Conservation (phyloP, 495 filamentous ascomycete species). For the Penicillium cataractarum region DNA sequence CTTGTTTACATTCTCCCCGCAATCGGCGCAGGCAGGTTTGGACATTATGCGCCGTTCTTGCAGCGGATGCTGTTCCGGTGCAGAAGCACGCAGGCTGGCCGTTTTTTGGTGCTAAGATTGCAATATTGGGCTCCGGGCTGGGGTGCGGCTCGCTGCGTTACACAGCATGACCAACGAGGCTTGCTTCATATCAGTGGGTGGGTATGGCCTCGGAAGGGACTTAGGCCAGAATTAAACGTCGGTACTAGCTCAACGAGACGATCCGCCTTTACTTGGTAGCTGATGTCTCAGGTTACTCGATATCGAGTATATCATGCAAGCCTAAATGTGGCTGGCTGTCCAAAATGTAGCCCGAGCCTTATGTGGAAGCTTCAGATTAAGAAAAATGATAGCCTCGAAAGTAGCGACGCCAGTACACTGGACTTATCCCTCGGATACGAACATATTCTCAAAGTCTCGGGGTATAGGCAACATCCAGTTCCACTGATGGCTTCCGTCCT, state of each 20-base stretch:
- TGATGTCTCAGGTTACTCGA: neutral
- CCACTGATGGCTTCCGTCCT: neutral
- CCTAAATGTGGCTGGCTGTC: neutral
- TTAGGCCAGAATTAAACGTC: neutral
- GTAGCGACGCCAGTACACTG: neutral
- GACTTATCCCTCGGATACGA: neutral
- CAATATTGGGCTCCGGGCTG: constrained; percentile 7
- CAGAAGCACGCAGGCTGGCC: constrained; percentile 21
- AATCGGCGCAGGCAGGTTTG: constrained; percentile 8
- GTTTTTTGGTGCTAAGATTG: constrained; percentile 17
- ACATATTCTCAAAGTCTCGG: neutral
- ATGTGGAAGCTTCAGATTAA: neutral
- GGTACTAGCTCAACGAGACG: neutral
- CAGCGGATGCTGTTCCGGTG: constrained; percentile 10
- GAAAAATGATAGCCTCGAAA: neutral
- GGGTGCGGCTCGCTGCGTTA: constrained; percentile 21
- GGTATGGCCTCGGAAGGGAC: neutral
- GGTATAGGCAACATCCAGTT: neutral
- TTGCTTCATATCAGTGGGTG: neutral
- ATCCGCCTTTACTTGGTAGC: neutral
- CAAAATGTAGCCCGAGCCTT: neutral
- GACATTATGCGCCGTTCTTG: constrained; percentile 3
- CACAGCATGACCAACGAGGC: constrained; percentile 22
- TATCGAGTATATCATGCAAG: neutral
- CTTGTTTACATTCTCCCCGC: constrained; percentile 1